phyloP scores from a whole-genome alignment of 2,329 filamentous ascomycete genomes.

The Penicillium hordei region DNA sequence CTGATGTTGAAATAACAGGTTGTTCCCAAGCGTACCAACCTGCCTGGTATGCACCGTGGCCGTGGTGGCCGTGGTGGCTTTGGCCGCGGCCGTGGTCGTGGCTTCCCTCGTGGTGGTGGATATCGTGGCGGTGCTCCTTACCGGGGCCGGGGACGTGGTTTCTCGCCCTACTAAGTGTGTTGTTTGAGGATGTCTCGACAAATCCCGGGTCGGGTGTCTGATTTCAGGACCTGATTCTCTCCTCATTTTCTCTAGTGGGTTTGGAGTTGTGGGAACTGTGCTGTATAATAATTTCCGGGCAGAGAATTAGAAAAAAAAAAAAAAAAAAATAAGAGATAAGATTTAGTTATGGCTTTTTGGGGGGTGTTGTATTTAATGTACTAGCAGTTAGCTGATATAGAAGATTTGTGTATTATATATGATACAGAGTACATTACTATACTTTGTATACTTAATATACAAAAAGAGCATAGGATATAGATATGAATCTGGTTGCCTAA shows the following conservation, averaged over 20 bases:
- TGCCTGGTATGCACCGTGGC: conserved; percentile 89
- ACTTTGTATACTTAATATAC: neutral
- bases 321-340: neutral
- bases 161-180: conserved; percentile 45
- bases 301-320: conserved; percentile 16
- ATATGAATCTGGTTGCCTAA: neutral
- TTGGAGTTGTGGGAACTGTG: conserved; percentile 33
- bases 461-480: neutral
- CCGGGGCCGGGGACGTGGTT: conserved; percentile 48
- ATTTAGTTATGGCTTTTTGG: neutral
- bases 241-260: conserved; percentile 13
- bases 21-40: conserved; percentile 90
- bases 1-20: conserved; percentile 51
- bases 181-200: conserved; percentile 3
- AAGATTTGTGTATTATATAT: neutral
- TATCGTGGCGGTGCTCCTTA: conserved; percentile 50
- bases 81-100: conserved; percentile 50
- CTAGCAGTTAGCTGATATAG: neutral
- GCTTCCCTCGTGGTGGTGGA: conserved; percentile 56
- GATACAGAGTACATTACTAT: neutral
- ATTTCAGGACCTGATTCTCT: neutral
- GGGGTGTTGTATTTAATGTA: neutral
- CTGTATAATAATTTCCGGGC: conserved; percentile 38
- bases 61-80: conserved; percentile 51
- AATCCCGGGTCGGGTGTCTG: conserved; percentile 3